Percentiles rank a stretch among this genome's conserved stretches.
These are phyloP conservation scores for Globisporangium spiculum DNA, from an alignment of 352 stramenopile genomes.

Conservation along the genomic window DNA sequence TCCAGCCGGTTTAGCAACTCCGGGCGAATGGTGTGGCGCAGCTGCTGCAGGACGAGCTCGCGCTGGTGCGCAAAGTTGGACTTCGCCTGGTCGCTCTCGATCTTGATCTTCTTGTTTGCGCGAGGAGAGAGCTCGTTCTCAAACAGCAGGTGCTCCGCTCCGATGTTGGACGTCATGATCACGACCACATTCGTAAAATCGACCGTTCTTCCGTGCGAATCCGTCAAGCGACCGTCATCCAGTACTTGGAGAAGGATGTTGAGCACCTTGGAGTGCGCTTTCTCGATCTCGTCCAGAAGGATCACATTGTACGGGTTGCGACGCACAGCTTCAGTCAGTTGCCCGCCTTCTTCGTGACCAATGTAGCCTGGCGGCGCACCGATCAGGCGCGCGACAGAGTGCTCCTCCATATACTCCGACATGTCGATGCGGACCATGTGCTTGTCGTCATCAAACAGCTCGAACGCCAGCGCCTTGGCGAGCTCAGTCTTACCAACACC, in stretches of 20 bases:
- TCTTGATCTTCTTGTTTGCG: slow-evolving; percentile 61
- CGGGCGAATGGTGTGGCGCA: slow-evolving; percentile 89
- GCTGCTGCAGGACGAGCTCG: slow-evolving; percentile 82
- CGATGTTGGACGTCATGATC: slow-evolving; percentile 97
- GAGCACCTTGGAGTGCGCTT: slow-evolving; percentile 95
- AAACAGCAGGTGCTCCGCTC: slow-evolving; percentile 88
- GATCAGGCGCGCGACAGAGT: slow-evolving; percentile 92
- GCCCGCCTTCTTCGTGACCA: slow-evolving; percentile 93
- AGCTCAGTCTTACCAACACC: slow-evolving; percentile 96
- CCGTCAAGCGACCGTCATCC: slow-evolving; percentile 97
- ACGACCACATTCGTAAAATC: slow-evolving; percentile 98
- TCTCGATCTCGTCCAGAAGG: slow-evolving; percentile 98
- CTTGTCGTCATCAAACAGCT: slow-evolving; percentile 96
- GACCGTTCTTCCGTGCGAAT: slow-evolving; percentile 94
- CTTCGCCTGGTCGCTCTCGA: slow-evolving; percentile 32
- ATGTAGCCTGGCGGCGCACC: slow-evolving; percentile 96
- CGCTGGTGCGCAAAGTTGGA: slow-evolving; percentile 51
- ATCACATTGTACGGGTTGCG: slow-evolving; percentile 96
- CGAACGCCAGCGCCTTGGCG: slow-evolving; percentile 92
- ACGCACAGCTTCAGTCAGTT: slow-evolving; percentile 96
- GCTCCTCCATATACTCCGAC: slow-evolving; percentile 98
- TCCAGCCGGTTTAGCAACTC: slow-evolving; percentile 97
- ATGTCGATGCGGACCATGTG: slow-evolving; percentile 97
- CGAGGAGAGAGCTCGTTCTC: slow-evolving; percentile 49
- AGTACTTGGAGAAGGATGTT: slow-evolving; percentile 97